A percentile compares a stretch with the other conserved stretches of the same genome.
Evolutionary conservation across 331 rosid genomes (phyloP).

Genomic region (Dryas integrifolia): DNA sequence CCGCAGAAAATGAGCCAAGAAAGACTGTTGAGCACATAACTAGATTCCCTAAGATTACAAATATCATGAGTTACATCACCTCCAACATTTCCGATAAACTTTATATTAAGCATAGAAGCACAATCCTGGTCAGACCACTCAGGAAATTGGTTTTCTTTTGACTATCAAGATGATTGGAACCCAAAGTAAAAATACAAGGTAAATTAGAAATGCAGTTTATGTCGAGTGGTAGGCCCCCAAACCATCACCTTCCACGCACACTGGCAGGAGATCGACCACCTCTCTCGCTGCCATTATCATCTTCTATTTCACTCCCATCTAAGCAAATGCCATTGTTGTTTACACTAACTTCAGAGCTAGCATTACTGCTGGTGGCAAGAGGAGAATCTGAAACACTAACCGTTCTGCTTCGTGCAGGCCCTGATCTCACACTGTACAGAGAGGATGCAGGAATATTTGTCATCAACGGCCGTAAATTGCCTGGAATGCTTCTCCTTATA

Average conservation of each 20-base stretch:
- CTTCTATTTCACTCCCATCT: constrained; percentile 72
- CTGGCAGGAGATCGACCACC: constrained; percentile 70
- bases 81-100: constrained; percentile 46
- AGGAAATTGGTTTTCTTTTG: constrained; percentile 15
- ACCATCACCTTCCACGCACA: constrained; percentile 55
- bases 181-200: constrained; percentile 20
- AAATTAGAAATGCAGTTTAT: constrained; percentile 21
- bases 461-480: constrained; percentile 87
- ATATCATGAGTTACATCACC: constrained; percentile 36
- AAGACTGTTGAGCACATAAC: constrained; percentile 37
- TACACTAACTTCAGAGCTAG: constrained; percentile 89
- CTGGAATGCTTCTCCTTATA: constrained; percentile 86
- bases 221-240: constrained; percentile 14
- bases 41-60: constrained; percentile 45
- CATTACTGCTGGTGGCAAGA: constrained; percentile 90
- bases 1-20: constrained; percentile 39
- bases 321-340: constrained; percentile 83
- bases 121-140: constrained; percentile 23
- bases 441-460: constrained; percentile 97
- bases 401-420: constrained; percentile 76
- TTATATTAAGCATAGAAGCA: constrained; percentile 33
- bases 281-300: constrained; percentile 72
- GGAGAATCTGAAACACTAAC: constrained; percentile 84
- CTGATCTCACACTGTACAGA: constrained; percentile 88
- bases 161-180: constrained; percentile 23